Conservation (phyloP, 2,329 filamentous ascomycete genomes). For the Epichloe coenophiala region DNA sequence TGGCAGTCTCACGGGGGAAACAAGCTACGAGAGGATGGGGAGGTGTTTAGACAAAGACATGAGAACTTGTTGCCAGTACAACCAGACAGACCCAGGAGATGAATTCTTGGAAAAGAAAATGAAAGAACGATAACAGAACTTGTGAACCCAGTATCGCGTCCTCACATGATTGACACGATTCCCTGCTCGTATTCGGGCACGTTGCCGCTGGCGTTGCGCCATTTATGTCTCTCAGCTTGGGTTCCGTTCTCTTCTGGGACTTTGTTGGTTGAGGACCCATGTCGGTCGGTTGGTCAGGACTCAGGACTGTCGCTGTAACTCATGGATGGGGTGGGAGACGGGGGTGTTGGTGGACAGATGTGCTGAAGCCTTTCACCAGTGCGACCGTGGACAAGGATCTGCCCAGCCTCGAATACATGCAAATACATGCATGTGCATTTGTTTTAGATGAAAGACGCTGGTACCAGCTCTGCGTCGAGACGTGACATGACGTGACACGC, state of each 20-base stretch:
- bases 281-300: not conserved
- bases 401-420: too few species aligned
- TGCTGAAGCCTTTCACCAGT: too few species aligned
- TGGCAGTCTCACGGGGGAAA: not conserved
- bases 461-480: not conserved
- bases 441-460: not conserved
- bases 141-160: not conserved
- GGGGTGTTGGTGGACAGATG: too few species aligned
- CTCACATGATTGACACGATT: too few species aligned
- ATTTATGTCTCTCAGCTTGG: too few species aligned
- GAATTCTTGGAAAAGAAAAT: not conserved
- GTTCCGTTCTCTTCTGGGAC: too few species aligned
- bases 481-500: not conserved
- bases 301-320: not conserved
- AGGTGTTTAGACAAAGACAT: constrained; percentile 2
- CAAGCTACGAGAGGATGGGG: not conserved
- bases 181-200: too few species aligned
- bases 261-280: not conserved
- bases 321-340: too few species aligned
- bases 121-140: not conserved
- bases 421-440: not conserved
- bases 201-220: too few species aligned
- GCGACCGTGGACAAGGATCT: too few species aligned
- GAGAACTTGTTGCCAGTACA: not conserved
- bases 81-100: not conserved